Base-by-base conservation (phyloP, 495 filamentous ascomycete genomes). In the Penicillium egyptiacum region DNA sequence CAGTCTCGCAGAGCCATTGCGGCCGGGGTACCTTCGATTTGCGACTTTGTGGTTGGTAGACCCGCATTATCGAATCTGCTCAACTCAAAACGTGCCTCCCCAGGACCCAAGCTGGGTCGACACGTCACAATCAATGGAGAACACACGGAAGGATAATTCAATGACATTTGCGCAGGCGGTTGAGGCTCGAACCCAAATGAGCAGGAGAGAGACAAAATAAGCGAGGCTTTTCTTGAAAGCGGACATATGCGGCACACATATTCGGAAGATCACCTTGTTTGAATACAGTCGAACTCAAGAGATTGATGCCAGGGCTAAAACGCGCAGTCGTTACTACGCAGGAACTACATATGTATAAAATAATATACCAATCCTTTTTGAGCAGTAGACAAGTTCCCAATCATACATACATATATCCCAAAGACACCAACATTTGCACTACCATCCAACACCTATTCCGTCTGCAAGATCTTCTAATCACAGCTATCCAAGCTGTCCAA, bases 31-130 rank as follows among this genome's bases (percentile, higher is more conserved):
- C 25, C 51, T 53, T 53, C 51, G 51, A 43, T 53, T 53, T 31
- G 51, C 41, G 14, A 53, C 37, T 53, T 53, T 53, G 41, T 53
- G 51, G 51, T 53, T 53, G 51, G 51, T 43, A 43, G 51, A 53
- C 41, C 51, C 51, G 51, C 51, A 53, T 41, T 52, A 52, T 52
- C 49, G 49, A 52, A 37, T 52, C 17, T 52, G 49, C 37, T 52
- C 49, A 22, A 53, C 51, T 35, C 37, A 25, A 20, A 53, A 53
- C 40, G 37, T 53, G 23, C 42, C 42, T 44, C 42, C 42, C 17
- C 17, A 44, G 42, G 42, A 44, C 20, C 42, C 23, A 30, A 43
- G 39, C 54, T 50, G 44, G 44, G n/a, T 50, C 23, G 35, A 33
- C 12, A 25, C 31, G 50, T 50, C 45, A 47, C 26, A 41, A 37